A percentile compares a stretch with the other conserved stretches of the same genome.
Conservation (phyloP, 1,284 basidiomycete species). For the Ceratobasidium sp. region DNA sequence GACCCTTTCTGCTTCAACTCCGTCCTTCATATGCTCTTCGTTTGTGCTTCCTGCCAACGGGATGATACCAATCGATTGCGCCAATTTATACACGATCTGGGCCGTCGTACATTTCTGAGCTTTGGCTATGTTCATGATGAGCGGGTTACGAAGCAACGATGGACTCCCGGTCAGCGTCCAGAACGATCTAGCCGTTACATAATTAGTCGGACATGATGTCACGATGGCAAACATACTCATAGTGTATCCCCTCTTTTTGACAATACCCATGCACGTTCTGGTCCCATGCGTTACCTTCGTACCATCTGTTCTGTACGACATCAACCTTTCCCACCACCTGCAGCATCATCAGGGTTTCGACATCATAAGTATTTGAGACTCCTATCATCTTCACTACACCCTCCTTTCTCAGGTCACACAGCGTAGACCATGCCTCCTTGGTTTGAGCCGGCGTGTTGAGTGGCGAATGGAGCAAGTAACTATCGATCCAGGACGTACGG, state of each 20-base stretch:
- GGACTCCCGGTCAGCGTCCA: conserved; percentile 86
- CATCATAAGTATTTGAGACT: conserved; percentile 78
- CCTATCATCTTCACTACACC: conserved; percentile 72
- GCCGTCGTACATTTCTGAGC: conserved; percentile 62
- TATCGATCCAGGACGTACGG: conserved; percentile 72
- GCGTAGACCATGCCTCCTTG: conserved; percentile 68
- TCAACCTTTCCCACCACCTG: conserved; percentile 61
- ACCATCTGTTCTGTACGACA: conserved; percentile 84
- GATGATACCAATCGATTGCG: conserved; percentile 64
- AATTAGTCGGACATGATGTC: not conserved
- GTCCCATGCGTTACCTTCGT: conserved; percentile 80
- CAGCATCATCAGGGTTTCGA: conserved; percentile 60
- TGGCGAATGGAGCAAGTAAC: conserved; percentile 79
- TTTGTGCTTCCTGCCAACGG: conserved; percentile 72
- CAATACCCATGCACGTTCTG: conserved; percentile 64
- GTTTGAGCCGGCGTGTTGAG: conserved; percentile 65
- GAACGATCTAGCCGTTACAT: conserved; percentile 65
- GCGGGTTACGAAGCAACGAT: conserved; percentile 60
- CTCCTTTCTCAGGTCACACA: conserved; percentile 65
- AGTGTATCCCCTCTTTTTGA: conserved; percentile 64
- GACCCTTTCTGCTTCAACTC: conserved; percentile 59
- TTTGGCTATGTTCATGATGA: conserved; percentile 57
- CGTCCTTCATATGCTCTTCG: conserved; percentile 68
- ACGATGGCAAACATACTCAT: conserved; percentile 62
- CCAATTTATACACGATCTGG: conserved; percentile 72